Evolutionary conservation across 768 basidiomycete genomes (phyloP).

Genomic region (Cubamyces lactineus): DNA sequence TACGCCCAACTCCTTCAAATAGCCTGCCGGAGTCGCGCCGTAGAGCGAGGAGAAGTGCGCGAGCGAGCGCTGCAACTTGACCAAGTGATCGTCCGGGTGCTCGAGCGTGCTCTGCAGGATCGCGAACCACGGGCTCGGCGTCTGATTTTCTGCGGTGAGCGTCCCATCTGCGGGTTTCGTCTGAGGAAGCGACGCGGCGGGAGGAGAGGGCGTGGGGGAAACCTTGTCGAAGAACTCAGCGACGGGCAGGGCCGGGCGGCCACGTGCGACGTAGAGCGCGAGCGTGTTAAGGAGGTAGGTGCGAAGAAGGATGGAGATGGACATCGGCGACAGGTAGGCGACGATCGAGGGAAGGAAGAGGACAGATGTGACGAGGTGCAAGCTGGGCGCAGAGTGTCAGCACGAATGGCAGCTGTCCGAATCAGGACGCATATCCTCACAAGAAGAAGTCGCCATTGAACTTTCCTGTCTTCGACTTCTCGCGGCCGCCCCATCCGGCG

Average conservation of each 20-base stretch:
- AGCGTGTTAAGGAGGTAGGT: constrained; percentile 57
- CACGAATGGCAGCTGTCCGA: not conserved
- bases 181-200: constrained; percentile 27
- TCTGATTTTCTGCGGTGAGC: constrained; percentile 38
- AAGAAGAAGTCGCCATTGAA: constrained; percentile 62
- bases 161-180: constrained; percentile 31
- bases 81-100: constrained; percentile 60
- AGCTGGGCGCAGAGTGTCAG: constrained; percentile 38
- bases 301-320: constrained; percentile 56
- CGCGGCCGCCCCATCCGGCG: constrained; percentile 53
- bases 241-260: constrained; percentile 53
- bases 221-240: constrained; percentile 45
- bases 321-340: constrained; percentile 39
- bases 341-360: constrained; percentile 62
- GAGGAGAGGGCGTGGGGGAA: constrained; percentile 30
- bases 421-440: constrained; percentile 40
- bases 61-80: constrained; percentile 51
- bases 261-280: constrained; percentile 50
- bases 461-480: constrained; percentile 21
- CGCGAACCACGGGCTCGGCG: constrained; percentile 60
- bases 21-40: constrained; percentile 40
- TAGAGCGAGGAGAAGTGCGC: constrained; percentile 50
- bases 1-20: constrained; percentile 29
- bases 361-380: constrained; percentile 66
- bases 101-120: constrained; percentile 52